Evolutionary conservation across 768 basidiomycete genomes (phyloP).

Genomic region (Tylopilus plumbeoviolaceoides): DNA sequence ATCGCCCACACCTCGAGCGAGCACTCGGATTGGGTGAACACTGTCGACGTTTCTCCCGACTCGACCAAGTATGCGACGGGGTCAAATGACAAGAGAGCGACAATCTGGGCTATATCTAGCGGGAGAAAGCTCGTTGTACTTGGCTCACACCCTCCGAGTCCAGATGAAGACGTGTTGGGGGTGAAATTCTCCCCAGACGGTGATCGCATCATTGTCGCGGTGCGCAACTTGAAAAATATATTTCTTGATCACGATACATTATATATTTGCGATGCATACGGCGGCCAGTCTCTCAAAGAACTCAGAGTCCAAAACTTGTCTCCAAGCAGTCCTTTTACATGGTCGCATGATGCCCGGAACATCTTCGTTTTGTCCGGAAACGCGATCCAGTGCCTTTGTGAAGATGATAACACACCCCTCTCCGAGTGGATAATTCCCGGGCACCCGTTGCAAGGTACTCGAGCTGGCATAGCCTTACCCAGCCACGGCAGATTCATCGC

Average conservation of each 20-base stretch:
- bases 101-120: background rate
- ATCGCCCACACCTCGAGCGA: background rate
- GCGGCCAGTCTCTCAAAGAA: background rate
- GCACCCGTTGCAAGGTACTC: too few relatives aligned
- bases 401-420: background rate
- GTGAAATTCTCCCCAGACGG: slow-evolving; percentile 12
- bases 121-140: background rate
- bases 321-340: background rate
- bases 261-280: slow-evolving; percentile 1
- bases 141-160: too few relatives aligned
- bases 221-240: too few relatives aligned
- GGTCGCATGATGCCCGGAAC: background rate
- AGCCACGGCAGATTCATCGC: background rate
- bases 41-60: slow-evolving; percentile 3
- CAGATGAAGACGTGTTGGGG: background rate
- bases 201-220: background rate
- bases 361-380: background rate
- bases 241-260: too few relatives aligned
- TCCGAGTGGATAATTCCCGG: background rate
- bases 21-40: background rate
- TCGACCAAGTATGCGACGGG: slow-evolving; percentile 7
- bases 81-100: background rate
- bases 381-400: background rate
- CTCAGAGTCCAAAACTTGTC: background rate
- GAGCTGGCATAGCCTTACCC: background rate